Evolutionary conservation across 805 yeast genomes (phyloP).

Genomic region (Pichia heedii): DNA sequence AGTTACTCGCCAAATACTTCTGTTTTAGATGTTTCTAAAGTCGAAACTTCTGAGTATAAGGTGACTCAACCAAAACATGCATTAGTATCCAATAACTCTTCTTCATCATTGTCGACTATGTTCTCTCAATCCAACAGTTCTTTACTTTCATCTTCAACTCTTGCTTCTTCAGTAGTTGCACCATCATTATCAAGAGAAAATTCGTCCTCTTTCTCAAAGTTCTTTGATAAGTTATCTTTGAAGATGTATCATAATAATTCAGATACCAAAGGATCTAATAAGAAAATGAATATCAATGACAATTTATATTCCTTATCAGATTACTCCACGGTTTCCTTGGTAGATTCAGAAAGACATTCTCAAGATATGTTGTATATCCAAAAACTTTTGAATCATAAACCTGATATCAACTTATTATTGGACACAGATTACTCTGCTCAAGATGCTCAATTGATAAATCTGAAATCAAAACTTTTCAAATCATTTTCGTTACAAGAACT

Average conservation of each 20-base stretch:
- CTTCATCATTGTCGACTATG: constrained; percentile 1
- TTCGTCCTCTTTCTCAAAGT: constrained; percentile 1
- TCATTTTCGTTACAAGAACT: constrained; percentile 26
- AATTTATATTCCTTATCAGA: too few relatives aligned
- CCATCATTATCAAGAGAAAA: background rate
- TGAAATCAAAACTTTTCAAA: constrained; percentile 4
- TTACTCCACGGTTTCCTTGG: background rate
- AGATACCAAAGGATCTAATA: background rate
- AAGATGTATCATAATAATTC: background rate
- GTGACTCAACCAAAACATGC: background rate
- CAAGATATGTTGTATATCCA: constrained; percentile 2
- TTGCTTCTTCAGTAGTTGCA: background rate
- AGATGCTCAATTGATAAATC: constrained; percentile 4
- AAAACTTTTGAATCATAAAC: constrained; percentile 8
- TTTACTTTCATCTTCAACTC: background rate
- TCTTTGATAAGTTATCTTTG: constrained; percentile 4
- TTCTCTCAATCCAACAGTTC: background rate
- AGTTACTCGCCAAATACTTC: background rate
- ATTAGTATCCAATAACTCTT: background rate
- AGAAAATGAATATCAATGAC: too few relatives aligned
- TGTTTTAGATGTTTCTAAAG: background rate
- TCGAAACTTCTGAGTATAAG: background rate
- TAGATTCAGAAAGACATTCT: constrained; percentile 2
- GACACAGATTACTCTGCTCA: constrained; percentile 5
- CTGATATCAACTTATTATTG: constrained; percentile 7